Evolutionary conservation across 1,284 basidiomycete genomes (phyloP).

Genomic region (Pseudozyma tsukubaensis): DNA sequence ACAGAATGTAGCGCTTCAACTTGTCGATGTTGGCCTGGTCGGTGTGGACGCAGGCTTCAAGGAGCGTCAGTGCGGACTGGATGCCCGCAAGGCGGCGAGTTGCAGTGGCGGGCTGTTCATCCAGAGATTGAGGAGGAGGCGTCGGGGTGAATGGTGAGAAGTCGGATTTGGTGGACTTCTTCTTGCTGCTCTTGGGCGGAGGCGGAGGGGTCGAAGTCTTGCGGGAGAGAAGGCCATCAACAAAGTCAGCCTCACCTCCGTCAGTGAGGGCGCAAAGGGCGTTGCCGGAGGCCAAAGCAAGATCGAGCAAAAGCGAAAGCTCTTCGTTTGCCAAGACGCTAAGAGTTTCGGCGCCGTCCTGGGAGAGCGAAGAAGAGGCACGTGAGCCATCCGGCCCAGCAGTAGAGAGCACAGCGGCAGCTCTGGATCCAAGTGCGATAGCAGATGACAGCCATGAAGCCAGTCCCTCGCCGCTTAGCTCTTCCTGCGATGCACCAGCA

Average conservation of each 20-base stretch:
- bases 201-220: slow-evolving; percentile 6
- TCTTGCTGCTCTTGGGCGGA: slow-evolving; percentile 28
- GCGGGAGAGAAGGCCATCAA: slow-evolving; percentile 42
- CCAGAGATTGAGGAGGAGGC: slow-evolving; percentile 26
- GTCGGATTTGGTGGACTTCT: slow-evolving; percentile 24
- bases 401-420: slow-evolving; percentile 33
- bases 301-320: slow-evolving; percentile 41
- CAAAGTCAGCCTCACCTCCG: slow-evolving; percentile 44
- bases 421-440: slow-evolving; percentile 42
- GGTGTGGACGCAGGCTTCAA: slow-evolving; percentile 46
- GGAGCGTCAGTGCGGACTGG: slow-evolving; percentile 31
- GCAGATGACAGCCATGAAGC: slow-evolving; percentile 53
- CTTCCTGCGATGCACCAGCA: slow-evolving; percentile 12
- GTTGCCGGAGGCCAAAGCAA: slow-evolving; percentile 50
- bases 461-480: slow-evolving; percentile 42
- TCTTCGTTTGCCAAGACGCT: slow-evolving; percentile 37
- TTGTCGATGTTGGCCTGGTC: slow-evolving; percentile 33
- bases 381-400: slow-evolving; percentile 28
- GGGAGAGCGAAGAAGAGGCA: slow-evolving; percentile 12
- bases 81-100: slow-evolving; percentile 36
- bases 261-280: slow-evolving; percentile 55
- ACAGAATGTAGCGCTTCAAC: slow-evolving; percentile 44
- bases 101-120: slow-evolving; percentile 35
- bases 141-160: neutral
- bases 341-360: slow-evolving; percentile 18